Percentiles rank a stretch among this genome's conserved stretches.
Evolutionary conservation across 768 basidiomycete genomes (phyloP).

Genomic region (Naganishia kalamii): DNA sequence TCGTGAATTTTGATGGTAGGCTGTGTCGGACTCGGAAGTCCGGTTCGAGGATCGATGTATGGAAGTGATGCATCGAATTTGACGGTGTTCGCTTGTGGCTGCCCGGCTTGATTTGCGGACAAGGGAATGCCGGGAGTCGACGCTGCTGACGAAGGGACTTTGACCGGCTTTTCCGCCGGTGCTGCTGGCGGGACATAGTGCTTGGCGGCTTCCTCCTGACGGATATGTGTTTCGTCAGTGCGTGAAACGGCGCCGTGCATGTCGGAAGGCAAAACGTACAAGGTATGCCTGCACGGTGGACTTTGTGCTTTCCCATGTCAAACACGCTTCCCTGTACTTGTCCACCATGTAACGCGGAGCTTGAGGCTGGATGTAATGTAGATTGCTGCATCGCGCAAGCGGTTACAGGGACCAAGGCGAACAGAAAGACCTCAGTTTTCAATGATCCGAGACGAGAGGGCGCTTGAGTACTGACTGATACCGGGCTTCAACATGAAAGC

Average conservation of each 20-base stretch:
- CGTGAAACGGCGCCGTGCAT: not conserved
- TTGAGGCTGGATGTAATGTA: constrained; percentile 13
- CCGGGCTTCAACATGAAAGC: constrained; percentile 14
- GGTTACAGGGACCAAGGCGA: not conserved
- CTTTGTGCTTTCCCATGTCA: constrained; percentile 12
- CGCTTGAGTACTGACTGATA: not conserved
- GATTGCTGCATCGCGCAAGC: not conserved
- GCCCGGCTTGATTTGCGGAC: not conserved
- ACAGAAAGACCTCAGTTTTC: not conserved
- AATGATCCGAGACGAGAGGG: not conserved
- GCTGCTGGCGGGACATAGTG: not conserved
- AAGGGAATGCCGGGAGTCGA: not conserved
- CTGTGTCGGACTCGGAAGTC: constrained; percentile 10
- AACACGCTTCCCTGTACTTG: constrained; percentile 2
- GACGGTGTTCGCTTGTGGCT: not conserved
- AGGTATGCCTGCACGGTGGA: not conserved
- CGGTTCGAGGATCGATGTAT: constrained; percentile 1
- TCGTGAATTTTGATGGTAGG: not conserved
- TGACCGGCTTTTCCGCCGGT: not conserved
- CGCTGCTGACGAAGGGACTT: not conserved
- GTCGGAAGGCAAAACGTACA: not conserved
- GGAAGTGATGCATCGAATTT: not conserved
- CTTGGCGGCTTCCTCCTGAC: constrained; percentile 5
- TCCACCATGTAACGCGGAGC: constrained; percentile 9
- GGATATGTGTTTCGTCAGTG: not conserved